Conservation (phyloP, 2,329 filamentous ascomycete genomes). For the Kalmusia sp. region DNA sequence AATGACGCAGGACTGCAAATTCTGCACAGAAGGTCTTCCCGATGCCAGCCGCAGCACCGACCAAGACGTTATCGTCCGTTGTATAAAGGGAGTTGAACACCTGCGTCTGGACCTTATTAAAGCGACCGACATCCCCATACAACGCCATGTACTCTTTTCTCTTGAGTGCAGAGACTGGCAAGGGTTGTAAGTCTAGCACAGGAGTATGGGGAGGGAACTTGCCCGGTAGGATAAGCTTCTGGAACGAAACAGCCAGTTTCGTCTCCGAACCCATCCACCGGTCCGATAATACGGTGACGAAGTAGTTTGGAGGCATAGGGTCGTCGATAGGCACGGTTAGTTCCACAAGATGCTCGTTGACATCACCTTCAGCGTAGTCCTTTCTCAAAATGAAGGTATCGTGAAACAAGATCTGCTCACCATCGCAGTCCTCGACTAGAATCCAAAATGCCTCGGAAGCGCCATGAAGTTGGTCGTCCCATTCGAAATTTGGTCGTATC, state of each 20-base stretch:
- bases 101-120: conserved; percentile 98
- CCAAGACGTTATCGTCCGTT: conserved; percentile 90
- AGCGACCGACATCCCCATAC: conserved; percentile 84
- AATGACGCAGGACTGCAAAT: conserved; percentile 88
- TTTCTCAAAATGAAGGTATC: conserved; percentile 92
- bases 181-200: conserved; percentile 86
- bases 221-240: conserved; percentile 91
- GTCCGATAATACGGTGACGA: conserved; percentile 92
- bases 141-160: conserved; percentile 79
- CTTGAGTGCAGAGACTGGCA: conserved; percentile 89
- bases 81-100: conserved; percentile 93
- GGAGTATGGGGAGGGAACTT: conserved; percentile 95
- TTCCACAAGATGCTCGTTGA: conserved; percentile 93
- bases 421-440: conserved; percentile 94
- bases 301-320: conserved; percentile 98
- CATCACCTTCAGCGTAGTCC: conserved; percentile 83
- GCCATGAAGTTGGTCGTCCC: conserved; percentile 91
- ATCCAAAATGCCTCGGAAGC: conserved; percentile 95
- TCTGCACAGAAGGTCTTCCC: conserved; percentile 98
- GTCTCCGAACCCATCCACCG: conserved; percentile 99
- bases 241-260: conserved; percentile 89
- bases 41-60: conserved; percentile 91
- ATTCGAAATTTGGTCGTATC: conserved; percentile 93
- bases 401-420: conserved; percentile 93
- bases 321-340: conserved; percentile 97